A percentile compares a stretch with the other conserved stretches of the same genome.
These are phyloP conservation scores for Pichia nanzhaoensis DNA, from an alignment of 805 yeast species.

Conservation along the genomic window DNA sequence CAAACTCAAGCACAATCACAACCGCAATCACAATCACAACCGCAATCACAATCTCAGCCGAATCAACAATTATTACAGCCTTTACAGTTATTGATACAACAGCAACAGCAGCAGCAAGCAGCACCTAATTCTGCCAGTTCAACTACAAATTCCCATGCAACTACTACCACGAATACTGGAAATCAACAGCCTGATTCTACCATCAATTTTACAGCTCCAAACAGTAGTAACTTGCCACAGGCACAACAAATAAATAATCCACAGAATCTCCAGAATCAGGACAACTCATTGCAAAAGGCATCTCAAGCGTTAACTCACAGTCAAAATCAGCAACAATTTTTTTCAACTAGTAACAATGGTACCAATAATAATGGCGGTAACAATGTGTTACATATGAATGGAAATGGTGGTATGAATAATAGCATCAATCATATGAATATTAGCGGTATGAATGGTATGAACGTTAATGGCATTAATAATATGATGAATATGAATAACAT, in stretches of 20 bases:
- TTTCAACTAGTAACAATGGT: background rate
- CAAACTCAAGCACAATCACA: constrained; percentile 4
- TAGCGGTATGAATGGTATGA: background rate
- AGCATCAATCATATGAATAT: background rate
- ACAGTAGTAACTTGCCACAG: background rate
- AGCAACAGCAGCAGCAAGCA: constrained; percentile 6
- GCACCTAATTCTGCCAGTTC: background rate
- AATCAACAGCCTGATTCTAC: background rate
- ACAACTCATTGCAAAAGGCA: background rate
- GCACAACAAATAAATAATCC: background rate
- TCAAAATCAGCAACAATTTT: constrained; percentile 5
- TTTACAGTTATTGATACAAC: constrained; percentile 5
- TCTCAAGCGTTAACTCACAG: background rate
- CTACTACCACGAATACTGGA: background rate
- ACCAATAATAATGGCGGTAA: background rate
- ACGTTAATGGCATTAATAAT: background rate
- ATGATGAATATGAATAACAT: background rate
- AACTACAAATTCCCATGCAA: background rate
- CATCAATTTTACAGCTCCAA: background rate
- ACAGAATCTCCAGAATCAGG: background rate
- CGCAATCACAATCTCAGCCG: constrained; percentile 10
- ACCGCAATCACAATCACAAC: constrained; percentile 7
- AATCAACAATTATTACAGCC: constrained; percentile 5
- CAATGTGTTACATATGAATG: background rate
- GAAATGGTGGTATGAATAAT: background rate